Evolutionary conservation across 805 yeast species (phyloP).

Genomic region (Kuraishia capsulata): DNA sequence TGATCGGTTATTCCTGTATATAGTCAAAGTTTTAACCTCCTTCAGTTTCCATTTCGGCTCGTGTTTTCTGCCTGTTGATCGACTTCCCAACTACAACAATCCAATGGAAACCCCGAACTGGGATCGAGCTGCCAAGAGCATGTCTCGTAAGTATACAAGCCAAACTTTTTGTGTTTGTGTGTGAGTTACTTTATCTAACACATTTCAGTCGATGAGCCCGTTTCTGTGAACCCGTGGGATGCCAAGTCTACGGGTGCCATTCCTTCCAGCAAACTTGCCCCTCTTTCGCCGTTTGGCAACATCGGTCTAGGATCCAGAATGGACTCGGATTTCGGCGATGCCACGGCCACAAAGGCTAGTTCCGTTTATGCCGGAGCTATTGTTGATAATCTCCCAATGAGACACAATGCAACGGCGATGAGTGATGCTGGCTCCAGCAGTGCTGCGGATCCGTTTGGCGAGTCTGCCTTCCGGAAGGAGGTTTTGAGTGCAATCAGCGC

Average conservation of each 20-base stretch:
- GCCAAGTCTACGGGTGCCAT: conserved; percentile 9
- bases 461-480: conserved; percentile 33
- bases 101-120: neutral
- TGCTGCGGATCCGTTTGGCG: conserved; percentile 23
- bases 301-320: conserved; percentile 1
- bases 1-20: too few species aligned
- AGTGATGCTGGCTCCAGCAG: conserved; percentile 27
- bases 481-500: conserved; percentile 38
- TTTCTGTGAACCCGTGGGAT: conserved; percentile 19
- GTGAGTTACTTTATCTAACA: neutral
- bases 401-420: conserved; percentile 25
- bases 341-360: conserved; percentile 14
- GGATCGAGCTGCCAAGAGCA: conserved; percentile 1
- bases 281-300: conserved; percentile 4
- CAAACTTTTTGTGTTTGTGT: neutral
- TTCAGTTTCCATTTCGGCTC: too few species aligned
- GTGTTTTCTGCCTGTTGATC: neutral
- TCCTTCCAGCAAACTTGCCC: conserved; percentile 4
- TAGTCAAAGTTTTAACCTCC: too few species aligned
- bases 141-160: neutral
- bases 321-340: conserved; percentile 16
- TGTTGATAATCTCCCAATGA: conserved; percentile 6
- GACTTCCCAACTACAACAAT: neutral
- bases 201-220: conserved; percentile 19
- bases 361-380: conserved; percentile 15